phyloP scores from a whole-genome alignment of 768 basidiomycete genomes.

The Hygrophoropsis aurantiaca region DNA sequence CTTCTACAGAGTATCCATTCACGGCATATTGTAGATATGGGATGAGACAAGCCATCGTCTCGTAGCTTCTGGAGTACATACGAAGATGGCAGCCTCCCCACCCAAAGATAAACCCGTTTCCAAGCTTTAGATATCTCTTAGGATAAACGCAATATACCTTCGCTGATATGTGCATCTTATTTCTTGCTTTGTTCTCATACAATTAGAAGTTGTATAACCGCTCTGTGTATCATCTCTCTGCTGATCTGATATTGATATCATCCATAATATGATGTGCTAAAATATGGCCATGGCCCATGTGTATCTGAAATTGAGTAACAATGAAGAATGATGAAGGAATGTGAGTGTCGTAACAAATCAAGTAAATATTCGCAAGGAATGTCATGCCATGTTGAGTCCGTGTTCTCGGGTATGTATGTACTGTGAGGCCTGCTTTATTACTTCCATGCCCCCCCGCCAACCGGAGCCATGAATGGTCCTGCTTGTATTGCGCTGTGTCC shows the following conservation, averaged over 20 bases:
- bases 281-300: neutral
- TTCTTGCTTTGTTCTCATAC: no score
- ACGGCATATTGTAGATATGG: slow-evolving; percentile 46
- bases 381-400: slow-evolving; percentile 16
- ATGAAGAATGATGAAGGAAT: slow-evolving; percentile 3
- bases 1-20: neutral
- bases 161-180: no score
- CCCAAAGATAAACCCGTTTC: neutral
- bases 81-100: slow-evolving; percentile 51
- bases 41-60: slow-evolving; percentile 50
- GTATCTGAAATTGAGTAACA: no score
- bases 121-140: no score
- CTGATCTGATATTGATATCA: no score
- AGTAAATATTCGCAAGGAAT: slow-evolving; percentile 16
- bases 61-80: slow-evolving; percentile 53
- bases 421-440: neutral
- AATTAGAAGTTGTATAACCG: no score
- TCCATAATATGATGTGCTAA: no score
- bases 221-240: no score
- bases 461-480: slow-evolving; percentile 10
- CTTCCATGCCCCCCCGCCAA: slow-evolving; percentile 5
- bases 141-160: no score
- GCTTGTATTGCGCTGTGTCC: slow-evolving; percentile 34
- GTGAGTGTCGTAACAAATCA: neutral
- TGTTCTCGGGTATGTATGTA: slow-evolving; percentile 3